phyloP scores from a whole-genome alignment of 2,329 filamentous ascomycete species.

The Epicoccum nigrum region DNA sequence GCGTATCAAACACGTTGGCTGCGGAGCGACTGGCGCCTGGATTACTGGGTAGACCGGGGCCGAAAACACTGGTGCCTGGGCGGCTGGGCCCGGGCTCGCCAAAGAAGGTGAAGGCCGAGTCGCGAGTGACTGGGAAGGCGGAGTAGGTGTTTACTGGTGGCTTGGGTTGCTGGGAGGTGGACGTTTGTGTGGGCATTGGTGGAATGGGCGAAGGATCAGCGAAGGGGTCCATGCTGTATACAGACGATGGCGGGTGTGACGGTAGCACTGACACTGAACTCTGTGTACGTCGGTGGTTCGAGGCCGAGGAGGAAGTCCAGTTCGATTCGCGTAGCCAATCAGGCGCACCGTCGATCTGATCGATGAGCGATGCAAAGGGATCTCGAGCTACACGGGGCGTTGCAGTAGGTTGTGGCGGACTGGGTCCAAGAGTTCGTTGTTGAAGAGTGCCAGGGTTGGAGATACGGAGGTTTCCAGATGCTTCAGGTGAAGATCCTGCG shows the following conservation, averaged over 20 bases:
- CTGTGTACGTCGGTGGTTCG: conserved; percentile 36
- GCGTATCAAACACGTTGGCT: conserved; percentile 37
- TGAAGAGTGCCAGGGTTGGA: conserved; percentile 25
- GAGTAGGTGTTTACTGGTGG: conserved; percentile 14
- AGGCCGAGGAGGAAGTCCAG: conserved; percentile 8
- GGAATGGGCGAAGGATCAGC: conserved; percentile 33
- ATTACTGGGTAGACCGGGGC: conserved; percentile 5
- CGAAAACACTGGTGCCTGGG: conserved; percentile 27
- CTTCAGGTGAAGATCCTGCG: conserved; percentile 31
- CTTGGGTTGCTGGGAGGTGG: neutral
- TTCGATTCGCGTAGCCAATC: conserved; percentile 31
- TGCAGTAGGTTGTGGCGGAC: conserved; percentile 36
- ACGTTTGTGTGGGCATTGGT: conserved; percentile 1
- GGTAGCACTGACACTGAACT: conserved; percentile 38
- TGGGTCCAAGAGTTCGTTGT: conserved; percentile 23
- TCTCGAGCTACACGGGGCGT: conserved; percentile 30
- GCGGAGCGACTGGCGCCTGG: conserved; percentile 20
- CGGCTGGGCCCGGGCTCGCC: conserved; percentile 45
- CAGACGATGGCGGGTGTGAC: conserved; percentile 39
- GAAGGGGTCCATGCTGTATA: conserved; percentile 39
- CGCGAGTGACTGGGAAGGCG: conserved; percentile 28
- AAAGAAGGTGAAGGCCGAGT: conserved; percentile 37
- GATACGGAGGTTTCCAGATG: conserved; percentile 32
- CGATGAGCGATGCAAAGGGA: conserved; percentile 40
- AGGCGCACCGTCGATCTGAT: conserved; percentile 33